A percentile compares a stretch with the other conserved stretches of the same genome.
phyloP scores from a whole-genome alignment of 208 protist species.

The Leishmania turanica region DNA sequence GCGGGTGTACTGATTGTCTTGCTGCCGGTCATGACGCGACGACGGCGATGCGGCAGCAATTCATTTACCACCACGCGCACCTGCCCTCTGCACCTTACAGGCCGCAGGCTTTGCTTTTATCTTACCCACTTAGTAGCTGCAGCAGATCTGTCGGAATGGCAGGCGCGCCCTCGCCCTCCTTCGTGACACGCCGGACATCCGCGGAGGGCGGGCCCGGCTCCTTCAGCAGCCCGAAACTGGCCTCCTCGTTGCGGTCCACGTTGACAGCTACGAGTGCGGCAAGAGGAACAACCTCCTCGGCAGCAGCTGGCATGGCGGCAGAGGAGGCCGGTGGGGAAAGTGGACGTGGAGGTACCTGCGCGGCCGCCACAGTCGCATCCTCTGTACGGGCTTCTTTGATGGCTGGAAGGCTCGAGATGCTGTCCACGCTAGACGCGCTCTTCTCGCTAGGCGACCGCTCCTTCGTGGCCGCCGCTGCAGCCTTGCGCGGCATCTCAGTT shows the following conservation, averaged over 20 bases:
- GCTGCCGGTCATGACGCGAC: background rate
- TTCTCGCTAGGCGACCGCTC: slow-evolving; percentile 20
- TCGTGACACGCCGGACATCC: slow-evolving; percentile 63
- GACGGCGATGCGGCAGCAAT: background rate
- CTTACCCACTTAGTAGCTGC: slow-evolving; percentile 67
- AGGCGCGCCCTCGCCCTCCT: slow-evolving; percentile 62
- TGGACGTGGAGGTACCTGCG: background rate
- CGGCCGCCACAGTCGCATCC: slow-evolving; percentile 3
- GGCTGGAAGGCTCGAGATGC: slow-evolving; percentile 17
- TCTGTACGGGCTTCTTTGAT: slow-evolving; percentile 19
- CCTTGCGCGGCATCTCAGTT: slow-evolving; percentile 1
- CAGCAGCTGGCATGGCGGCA: slow-evolving; percentile 10
- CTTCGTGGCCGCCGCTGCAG: background rate
- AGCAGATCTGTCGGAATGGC: slow-evolving; percentile 79
- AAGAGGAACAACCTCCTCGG: slow-evolving; percentile 69
- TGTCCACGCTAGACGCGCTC: slow-evolving; percentile 25
- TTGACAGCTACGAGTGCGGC: slow-evolving; percentile 56
- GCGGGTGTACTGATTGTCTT: background rate
- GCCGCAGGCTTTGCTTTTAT: background rate
- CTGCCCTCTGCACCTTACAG: background rate
- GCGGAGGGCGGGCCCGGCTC: slow-evolving; percentile 67
- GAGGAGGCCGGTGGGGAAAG: background rate
- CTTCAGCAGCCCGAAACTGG: slow-evolving; percentile 70
- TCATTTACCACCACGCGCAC: background rate
- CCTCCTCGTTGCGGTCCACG: slow-evolving; percentile 65